phyloP scores from a whole-genome alignment of 208 protist species.

The Trypanosoma lewisi region DNA sequence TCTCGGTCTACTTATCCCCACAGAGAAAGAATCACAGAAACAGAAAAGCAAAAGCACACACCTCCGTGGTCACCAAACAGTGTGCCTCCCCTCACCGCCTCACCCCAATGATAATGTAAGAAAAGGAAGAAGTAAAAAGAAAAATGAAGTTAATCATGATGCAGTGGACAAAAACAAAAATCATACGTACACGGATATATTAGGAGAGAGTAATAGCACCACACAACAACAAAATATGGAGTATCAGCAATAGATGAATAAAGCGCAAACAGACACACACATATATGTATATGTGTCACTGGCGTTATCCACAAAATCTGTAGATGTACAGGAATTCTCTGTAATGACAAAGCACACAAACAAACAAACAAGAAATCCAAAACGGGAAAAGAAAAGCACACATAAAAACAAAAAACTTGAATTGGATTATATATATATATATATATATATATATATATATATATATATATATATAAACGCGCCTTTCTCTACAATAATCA shows the following conservation, averaged over 20 bases:
- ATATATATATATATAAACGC: background rate
- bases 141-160: constrained; percentile 7
- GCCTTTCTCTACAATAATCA: background rate
- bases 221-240: background rate
- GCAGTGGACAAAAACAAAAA: background rate
- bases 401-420: background rate
- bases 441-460: background rate
- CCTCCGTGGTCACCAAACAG: no score
- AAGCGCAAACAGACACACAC: background rate
- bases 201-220: no score
- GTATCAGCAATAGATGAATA: constrained; percentile 6
- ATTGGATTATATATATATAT: background rate
- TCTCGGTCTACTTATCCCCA: no score
- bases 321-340: no score
- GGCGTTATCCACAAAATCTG: no score
- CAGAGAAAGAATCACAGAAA: no score
- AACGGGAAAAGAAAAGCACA: background rate
- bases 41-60: no score
- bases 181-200: background rate
- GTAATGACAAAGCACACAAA: no score
- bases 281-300: no score
- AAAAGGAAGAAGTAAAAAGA: constrained; percentile 4
- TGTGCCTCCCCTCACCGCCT: no score
- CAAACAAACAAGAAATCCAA: no score
- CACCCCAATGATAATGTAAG: no score